These are phyloP conservation scores for Colletotrichum zoysiae DNA, from an alignment of 2,329 filamentous ascomycete species.

Conservation along the genomic window DNA sequence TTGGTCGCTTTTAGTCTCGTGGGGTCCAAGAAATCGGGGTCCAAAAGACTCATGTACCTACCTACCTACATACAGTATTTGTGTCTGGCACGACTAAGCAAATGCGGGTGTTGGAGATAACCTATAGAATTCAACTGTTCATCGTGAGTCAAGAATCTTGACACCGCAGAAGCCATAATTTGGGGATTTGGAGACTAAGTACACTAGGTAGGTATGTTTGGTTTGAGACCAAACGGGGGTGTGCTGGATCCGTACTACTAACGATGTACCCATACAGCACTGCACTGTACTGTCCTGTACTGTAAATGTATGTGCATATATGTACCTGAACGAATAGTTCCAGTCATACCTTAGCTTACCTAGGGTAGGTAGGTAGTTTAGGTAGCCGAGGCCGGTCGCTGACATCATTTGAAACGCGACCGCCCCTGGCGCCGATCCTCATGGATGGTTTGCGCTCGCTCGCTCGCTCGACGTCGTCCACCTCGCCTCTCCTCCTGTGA, in stretches of 20 bases:
- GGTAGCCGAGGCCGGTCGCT: constrained; percentile 16
- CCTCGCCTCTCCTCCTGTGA: neutral
- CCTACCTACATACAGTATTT: too few species aligned
- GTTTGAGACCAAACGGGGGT: too few species aligned
- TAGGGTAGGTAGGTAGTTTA: too few species aligned
- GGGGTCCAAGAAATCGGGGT: constrained; percentile 11
- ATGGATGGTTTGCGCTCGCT: constrained; percentile 12
- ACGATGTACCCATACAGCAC: too few species aligned
- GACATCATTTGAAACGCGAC: constrained; percentile 40
- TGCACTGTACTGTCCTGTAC: too few species aligned
- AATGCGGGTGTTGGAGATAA: constrained; percentile 17
- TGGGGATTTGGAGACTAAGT: neutral
- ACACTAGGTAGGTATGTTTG: neutral
- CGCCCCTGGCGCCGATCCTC: constrained; percentile 33
- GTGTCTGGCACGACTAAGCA: neutral
- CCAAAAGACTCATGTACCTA: neutral
- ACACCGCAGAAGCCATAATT: neutral
- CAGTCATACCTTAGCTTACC: constrained; percentile 6
- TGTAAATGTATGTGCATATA: too few species aligned
- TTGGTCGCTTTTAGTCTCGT: constrained; percentile 31
- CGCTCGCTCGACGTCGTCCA: constrained; percentile 6
- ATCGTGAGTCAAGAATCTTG: constrained; percentile 9
- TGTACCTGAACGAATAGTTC: neutral
- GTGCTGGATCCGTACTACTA: too few species aligned
- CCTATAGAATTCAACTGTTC: constrained; percentile 5